phyloP scores from a whole-genome alignment of 208 protist genomes.

The Novymonas esmeraldas region DNA sequence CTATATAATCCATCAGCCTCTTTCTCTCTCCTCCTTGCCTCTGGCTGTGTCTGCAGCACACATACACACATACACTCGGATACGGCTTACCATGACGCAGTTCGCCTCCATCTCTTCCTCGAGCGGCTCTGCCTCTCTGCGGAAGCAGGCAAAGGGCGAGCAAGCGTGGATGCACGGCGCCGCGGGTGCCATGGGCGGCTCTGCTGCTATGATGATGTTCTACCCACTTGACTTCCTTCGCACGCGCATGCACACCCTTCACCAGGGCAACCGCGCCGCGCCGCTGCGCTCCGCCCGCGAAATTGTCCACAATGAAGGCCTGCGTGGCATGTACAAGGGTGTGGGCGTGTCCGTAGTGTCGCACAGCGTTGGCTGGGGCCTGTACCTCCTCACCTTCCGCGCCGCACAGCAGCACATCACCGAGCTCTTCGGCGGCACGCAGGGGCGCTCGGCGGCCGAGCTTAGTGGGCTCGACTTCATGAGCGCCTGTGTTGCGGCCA shows the following conservation, averaged over 20 bases:
- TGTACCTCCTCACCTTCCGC: slow-evolving; percentile 81
- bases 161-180: slow-evolving; percentile 75
- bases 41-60: no score
- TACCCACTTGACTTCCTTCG: slow-evolving; percentile 88
- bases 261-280: slow-evolving; percentile 44
- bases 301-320: slow-evolving; percentile 65
- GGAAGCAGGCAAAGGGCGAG: slow-evolving; percentile 19
- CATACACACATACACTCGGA: no score
- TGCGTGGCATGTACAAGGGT: slow-evolving; percentile 81
- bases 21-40: no score
- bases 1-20: background rate
- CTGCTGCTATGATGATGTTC: slow-evolving; percentile 72
- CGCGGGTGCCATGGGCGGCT: slow-evolving; percentile 70
- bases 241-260: slow-evolving; percentile 80
- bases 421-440: slow-evolving; percentile 20
- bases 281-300: slow-evolving; percentile 50
- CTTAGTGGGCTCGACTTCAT: slow-evolving; percentile 49
- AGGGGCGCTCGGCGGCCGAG: slow-evolving; percentile 11
- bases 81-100: slow-evolving; percentile 1
- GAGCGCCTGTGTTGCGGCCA: slow-evolving; percentile 66
- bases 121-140: background rate
- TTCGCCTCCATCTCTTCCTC: slow-evolving; percentile 1
- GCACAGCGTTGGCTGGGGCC: slow-evolving; percentile 77
- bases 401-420: slow-evolving; percentile 50
- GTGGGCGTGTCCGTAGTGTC: slow-evolving; percentile 69